Conservation (phyloP, 2,329 filamentous ascomycete species). For the Purpureocillium takamizusanense region DNA sequence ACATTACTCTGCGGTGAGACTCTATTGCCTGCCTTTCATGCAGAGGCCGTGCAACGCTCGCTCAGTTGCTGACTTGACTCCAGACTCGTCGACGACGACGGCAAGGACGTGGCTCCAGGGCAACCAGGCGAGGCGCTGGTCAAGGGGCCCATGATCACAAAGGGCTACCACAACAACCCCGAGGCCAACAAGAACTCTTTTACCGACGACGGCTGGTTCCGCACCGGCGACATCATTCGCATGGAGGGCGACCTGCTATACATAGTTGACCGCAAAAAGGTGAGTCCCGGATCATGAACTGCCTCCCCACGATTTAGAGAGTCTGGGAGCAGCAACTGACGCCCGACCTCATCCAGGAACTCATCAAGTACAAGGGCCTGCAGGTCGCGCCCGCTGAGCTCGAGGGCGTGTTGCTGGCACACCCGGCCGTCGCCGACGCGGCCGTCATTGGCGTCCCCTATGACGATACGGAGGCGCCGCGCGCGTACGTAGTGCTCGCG, state of each 20-base stretch:
- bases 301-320: too few species aligned
- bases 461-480: slow-evolving; percentile 37
- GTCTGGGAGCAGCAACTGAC: too few species aligned
- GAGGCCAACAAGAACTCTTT: slow-evolving; percentile 56
- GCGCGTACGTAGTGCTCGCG: slow-evolving; percentile 24
- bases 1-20: slow-evolving; percentile 17
- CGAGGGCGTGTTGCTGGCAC: slow-evolving; percentile 33
- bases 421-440: slow-evolving; percentile 41
- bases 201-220: slow-evolving; percentile 52
- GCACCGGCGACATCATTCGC: slow-evolving; percentile 70
- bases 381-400: slow-evolving; percentile 61
- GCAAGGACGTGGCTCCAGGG: slow-evolving; percentile 27
- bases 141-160: slow-evolving; percentile 62
- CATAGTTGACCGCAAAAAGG: slow-evolving; percentile 74
- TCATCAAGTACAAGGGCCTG: slow-evolving; percentile 47
- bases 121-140: slow-evolving; percentile 55
- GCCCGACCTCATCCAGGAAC: too few species aligned
- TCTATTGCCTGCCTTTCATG: too few species aligned
- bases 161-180: slow-evolving; percentile 62
- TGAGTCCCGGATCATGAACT: slow-evolving; percentile 5
- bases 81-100: slow-evolving; percentile 29
- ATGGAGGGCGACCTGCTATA: slow-evolving; percentile 62
- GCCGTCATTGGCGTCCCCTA: slow-evolving; percentile 51
- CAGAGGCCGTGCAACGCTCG: too few species aligned
- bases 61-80: slow-evolving; percentile 4